Conservation (phyloP, 1,139 yeast species). For the Debaryomyces nepalensis region DNA sequence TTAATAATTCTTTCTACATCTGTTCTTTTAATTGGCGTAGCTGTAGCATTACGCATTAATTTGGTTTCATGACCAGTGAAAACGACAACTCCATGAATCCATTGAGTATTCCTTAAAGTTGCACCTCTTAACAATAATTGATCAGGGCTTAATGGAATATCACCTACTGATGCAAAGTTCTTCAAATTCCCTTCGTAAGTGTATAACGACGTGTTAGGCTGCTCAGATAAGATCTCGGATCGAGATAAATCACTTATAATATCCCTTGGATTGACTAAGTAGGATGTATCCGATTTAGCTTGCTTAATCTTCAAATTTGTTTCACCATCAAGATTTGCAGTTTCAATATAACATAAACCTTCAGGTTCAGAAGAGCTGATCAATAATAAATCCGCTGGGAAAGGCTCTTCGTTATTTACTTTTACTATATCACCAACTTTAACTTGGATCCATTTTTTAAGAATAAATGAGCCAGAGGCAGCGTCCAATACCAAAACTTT, state of each 20-base stretch:
- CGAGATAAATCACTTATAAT: constrained; percentile 44
- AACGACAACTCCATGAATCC: constrained; percentile 92
- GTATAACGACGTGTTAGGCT: constrained; percentile 91
- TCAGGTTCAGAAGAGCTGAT: constrained; percentile 96
- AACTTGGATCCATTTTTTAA: constrained; percentile 83
- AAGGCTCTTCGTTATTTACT: constrained; percentile 84
- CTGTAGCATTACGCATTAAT: constrained; percentile 97
- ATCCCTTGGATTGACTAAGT: constrained; percentile 69
- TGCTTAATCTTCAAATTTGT: constrained; percentile 96
- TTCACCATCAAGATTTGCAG: constrained; percentile 97
- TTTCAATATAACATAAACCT: constrained; percentile 95
- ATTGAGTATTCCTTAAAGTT: constrained; percentile 88
- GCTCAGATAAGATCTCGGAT: constrained; percentile 72
- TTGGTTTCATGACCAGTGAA: constrained; percentile 99
- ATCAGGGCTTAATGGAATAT: constrained; percentile 81
- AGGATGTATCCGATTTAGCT: constrained; percentile 76
- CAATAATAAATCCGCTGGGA: constrained; percentile 90
- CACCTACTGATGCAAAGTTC: constrained; percentile 53
- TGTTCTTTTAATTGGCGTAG: constrained; percentile 95
- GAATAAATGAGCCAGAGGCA: constrained; percentile 60
- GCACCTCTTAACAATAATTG: constrained; percentile 95
- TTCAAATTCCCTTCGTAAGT: constrained; percentile 90
- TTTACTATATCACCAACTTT: constrained; percentile 90
- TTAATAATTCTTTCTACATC: constrained; percentile 97
- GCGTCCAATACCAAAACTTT: constrained; percentile 71